Base-by-base conservation (phyloP, 805 yeast genomes). In the Lipomyces spencermartinsiae region DNA sequence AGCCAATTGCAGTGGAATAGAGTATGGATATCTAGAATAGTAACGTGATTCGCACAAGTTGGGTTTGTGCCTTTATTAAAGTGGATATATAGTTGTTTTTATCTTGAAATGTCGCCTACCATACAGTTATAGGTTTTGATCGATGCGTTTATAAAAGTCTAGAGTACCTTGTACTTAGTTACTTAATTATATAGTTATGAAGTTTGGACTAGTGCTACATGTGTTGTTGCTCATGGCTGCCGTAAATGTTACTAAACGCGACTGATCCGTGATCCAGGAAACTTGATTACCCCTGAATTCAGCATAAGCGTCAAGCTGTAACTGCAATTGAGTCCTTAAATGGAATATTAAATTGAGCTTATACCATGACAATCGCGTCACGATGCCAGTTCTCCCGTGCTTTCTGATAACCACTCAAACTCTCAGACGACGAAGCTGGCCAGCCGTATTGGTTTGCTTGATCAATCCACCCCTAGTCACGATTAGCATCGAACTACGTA, bases 1-100 rank as follows among this genome's bases (percentile, higher is more conserved):
- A 93, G 81, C 96, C 97, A 19, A 59, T 77, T 35, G 64, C 61
- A n/a, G 46, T 49, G 25, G 31, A 60, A 5, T 49, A 29, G 37
- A 56, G 0, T 4, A 25, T n/a, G n/a, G n/a, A n/a, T n/a, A 3
- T 25, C 29, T 43, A 43, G 49, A 43, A 19, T 43, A n/a, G n/a
- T 37, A 12, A 12, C 8, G 22, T 16, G 10, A 19, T 43, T n/a
- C n/a, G 14, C n/a, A n/a, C n/a, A n/a, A n/a, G n/a, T n/a, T 37
- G 14, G 10, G 49, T 43, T n/a, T 43, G 6, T 37, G 14, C 14
- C 2, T 43, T 43, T 3, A 5, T 43, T 16, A 43, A 3, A 43
- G 19, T 43, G 6, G 49, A 16, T 43, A 10, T 4, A 4, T 43
- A 43, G 14, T 14, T 19, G 19, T 43, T 43, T 5, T 43, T 25